A percentile compares a stretch with the other conserved stretches of the same genome.
These are phyloP conservation scores for Aspergillus incahuasiensis DNA, from an alignment of 495 filamentous ascomycete species.

Conservation along the genomic window DNA sequence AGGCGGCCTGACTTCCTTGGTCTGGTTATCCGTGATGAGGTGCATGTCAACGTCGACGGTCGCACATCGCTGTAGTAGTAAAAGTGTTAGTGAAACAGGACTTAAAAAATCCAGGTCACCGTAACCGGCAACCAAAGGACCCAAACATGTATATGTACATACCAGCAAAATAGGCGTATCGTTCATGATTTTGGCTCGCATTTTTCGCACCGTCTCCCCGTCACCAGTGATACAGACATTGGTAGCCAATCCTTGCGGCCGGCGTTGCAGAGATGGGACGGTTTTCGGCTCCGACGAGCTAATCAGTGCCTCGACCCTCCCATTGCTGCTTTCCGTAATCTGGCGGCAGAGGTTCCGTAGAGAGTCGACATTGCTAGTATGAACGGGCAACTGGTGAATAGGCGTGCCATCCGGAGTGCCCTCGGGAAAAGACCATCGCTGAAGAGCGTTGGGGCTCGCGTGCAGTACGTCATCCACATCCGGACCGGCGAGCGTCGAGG, in stretches of 20 bases:
- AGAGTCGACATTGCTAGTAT: conserved; percentile 74
- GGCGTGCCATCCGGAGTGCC: conserved; percentile 76
- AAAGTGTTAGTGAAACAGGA: conserved; percentile 23
- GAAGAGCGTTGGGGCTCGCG: conserved; percentile 74
- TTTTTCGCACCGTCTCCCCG: conserved; percentile 76
- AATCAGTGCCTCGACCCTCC: conserved; percentile 72
- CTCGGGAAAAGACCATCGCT: conserved; percentile 88
- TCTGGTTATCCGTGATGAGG: conserved; percentile 67
- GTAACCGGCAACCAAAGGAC: conserved; percentile 23
- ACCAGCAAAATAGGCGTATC: conserved; percentile 85
- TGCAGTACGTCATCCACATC: conserved; percentile 88
- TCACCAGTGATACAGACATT: conserved; percentile 87
- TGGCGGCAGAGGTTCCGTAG: conserved; percentile 73
- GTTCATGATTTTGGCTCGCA: conserved; percentile 78
- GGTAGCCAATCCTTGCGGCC: conserved; percentile 71
- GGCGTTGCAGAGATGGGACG: conserved; percentile 58
- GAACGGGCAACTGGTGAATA: conserved; percentile 81
- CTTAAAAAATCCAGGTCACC: conserved; percentile 13
- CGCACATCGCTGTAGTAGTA: conserved; percentile 67
- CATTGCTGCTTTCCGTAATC: conserved; percentile 65
- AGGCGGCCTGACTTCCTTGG: conserved; percentile 60
- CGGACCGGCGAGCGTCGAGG: conserved; percentile 83
- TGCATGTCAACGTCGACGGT: conserved; percentile 88
- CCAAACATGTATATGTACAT: conserved; percentile 28
- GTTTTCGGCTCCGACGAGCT: conserved; percentile 77